phyloP scores from a whole-genome alignment of 148 eudicot species.

The Fallopia convolvulus region DNA sequence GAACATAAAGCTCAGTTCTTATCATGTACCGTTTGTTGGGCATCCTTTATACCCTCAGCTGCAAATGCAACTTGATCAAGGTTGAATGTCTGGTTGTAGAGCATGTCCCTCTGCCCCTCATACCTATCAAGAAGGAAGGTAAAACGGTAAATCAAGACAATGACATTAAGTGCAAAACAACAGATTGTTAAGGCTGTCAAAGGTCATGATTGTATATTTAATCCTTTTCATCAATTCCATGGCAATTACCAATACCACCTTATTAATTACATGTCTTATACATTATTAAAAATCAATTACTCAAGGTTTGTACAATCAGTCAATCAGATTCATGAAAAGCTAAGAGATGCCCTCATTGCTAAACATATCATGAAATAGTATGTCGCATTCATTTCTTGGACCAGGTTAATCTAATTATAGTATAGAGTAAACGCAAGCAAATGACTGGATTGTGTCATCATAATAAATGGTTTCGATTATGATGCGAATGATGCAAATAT shows the following conservation, averaged over 20 bases:
- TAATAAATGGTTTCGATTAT: not conserved
- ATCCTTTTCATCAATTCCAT: not conserved
- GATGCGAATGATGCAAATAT: not conserved
- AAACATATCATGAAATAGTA: not conserved
- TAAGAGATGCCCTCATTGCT: not conserved
- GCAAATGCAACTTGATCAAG: conserved; percentile 96
- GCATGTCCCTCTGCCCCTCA: conserved; percentile 97
- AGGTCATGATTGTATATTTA: not conserved
- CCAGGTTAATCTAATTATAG: not conserved
- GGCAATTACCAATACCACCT: not conserved
- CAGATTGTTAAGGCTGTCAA: not conserved
- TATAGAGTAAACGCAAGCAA: not conserved
- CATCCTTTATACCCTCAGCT: conserved; percentile 91
- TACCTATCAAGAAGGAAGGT: conserved; percentile 43
- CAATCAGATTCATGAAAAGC: not conserved
- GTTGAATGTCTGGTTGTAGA: conserved; percentile 93
- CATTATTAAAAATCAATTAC: not conserved
- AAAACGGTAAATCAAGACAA: not conserved
- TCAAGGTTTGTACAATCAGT: not conserved
- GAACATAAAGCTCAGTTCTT: not conserved
- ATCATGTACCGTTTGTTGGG: conserved; percentile 88
- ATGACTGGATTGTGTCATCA: not conserved
- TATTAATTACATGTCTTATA: not conserved
- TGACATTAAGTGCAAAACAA: not conserved
- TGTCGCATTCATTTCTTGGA: not conserved